A percentile compares a stretch with the other conserved stretches of the same genome.
phyloP scores from a whole-genome alignment of 2,329 filamentous ascomycete genomes.

The Penicillium nordicum region DNA sequence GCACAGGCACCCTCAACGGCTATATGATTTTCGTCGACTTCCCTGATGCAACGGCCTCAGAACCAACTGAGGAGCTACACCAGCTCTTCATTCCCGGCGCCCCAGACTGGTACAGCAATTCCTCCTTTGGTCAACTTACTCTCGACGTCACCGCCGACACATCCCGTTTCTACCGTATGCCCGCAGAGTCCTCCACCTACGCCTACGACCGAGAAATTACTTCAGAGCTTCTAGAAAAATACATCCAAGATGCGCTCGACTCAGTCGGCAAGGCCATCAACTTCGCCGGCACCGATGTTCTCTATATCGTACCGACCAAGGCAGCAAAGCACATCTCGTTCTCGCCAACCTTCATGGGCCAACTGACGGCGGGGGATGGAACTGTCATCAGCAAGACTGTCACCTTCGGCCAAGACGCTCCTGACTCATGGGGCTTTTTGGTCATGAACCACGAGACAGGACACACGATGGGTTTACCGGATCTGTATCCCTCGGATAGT shows the following conservation, averaged over 20 bases:
- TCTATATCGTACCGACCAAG: background rate
- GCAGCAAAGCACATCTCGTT: background rate
- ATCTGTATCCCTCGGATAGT: background rate
- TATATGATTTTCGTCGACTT: background rate
- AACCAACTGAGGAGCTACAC: background rate
- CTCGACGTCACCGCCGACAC: background rate
- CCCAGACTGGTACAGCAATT: background rate
- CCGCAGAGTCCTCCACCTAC: background rate
- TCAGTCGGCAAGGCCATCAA: background rate
- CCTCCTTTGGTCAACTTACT: background rate
- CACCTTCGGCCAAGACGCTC: background rate
- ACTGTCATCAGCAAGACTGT: background rate
- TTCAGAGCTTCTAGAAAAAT: background rate
- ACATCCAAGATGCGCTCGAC: background rate
- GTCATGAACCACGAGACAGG: background rate
- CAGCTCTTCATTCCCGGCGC: background rate
- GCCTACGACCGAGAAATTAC: background rate
- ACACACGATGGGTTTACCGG: background rate
- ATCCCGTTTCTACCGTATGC: background rate
- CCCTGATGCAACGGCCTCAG: background rate
- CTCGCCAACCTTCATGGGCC: background rate
- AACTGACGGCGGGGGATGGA: background rate
- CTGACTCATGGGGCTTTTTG: background rate
- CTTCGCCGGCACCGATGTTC: background rate
- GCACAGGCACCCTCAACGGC: background rate